These are phyloP conservation scores for Leptographium galeiforme DNA, from an alignment of 2,329 filamentous ascomycete genomes.

Conservation along the genomic window DNA sequence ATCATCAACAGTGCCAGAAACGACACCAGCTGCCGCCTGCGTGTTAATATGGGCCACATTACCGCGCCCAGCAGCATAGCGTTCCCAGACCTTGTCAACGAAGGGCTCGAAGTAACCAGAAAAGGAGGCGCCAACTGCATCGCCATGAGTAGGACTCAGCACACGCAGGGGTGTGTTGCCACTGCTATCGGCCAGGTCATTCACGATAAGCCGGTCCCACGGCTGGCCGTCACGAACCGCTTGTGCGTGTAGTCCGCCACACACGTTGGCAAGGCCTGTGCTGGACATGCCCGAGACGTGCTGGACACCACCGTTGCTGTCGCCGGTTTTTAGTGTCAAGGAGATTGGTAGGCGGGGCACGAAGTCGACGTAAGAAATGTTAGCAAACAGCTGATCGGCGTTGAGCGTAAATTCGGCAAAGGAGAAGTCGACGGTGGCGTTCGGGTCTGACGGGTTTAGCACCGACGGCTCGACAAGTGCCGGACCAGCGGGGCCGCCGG, in stretches of 20 bases:
- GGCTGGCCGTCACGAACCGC: constrained; percentile 38
- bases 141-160: constrained; percentile 30
- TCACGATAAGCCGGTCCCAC: constrained; percentile 45
- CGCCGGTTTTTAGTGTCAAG: constrained; percentile 31
- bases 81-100: constrained; percentile 28
- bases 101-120: constrained; percentile 28
- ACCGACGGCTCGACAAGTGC: constrained; percentile 54
- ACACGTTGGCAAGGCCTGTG: constrained; percentile 43
- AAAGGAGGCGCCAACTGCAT: constrained; percentile 29
- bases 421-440: constrained; percentile 36
- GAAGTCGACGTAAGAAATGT: constrained; percentile 57
- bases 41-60: constrained; percentile 38
- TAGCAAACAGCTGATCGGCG: constrained; percentile 41
- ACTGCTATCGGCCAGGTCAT: constrained; percentile 5
- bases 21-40: constrained; percentile 42
- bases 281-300: constrained; percentile 43
- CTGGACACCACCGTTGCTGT: constrained; percentile 23
- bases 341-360: constrained; percentile 40
- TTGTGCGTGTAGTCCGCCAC: constrained; percentile 40
- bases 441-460: constrained; percentile 45
- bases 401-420: constrained; percentile 52
- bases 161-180: constrained; percentile 22
- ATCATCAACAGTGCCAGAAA: constrained; percentile 33
- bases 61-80: constrained; percentile 16
- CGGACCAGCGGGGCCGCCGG: constrained; percentile 28